Evolutionary conservation across 345 rosid genomes (phyloP).

Genomic region (Nasturtium officinale): DNA sequence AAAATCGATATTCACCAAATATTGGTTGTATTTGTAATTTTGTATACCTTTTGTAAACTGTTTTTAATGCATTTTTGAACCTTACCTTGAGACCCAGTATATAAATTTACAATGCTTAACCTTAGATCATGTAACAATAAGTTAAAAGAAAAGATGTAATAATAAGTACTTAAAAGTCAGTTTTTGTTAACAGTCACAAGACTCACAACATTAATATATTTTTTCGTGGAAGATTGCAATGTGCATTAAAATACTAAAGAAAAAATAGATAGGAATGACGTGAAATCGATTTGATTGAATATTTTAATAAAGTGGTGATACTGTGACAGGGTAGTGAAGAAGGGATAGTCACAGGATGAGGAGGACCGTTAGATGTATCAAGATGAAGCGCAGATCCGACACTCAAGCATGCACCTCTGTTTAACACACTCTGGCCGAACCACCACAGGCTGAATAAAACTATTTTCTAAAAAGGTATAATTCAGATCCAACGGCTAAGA

Average conservation of each 20-base stretch:
- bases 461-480: background rate
- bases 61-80: background rate
- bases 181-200: background rate
- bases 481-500: slow-evolving; percentile 50
- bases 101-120: background rate
- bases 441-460: slow-evolving; percentile 5
- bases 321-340: slow-evolving; percentile 25
- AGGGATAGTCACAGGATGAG: slow-evolving; percentile 9
- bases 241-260: slow-evolving; percentile 19
- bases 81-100: background rate
- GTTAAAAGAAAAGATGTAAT: background rate
- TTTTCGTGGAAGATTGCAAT: slow-evolving; percentile 12
- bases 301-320: slow-evolving; percentile 7
- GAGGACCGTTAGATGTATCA: slow-evolving; percentile 28
- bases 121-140: background rate
- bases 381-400: slow-evolving; percentile 52
- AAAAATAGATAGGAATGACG: slow-evolving; percentile 33
- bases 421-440: slow-evolving; percentile 52
- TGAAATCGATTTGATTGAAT: slow-evolving; percentile 3
- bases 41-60: background rate
- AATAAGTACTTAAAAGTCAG: background rate
- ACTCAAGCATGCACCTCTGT: slow-evolving; percentile 46
- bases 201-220: background rate
- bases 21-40: background rate
- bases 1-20: slow-evolving; percentile 11